Conservation (phyloP, 768 basidiomycete genomes). For the Heimioporus sp. region DNA sequence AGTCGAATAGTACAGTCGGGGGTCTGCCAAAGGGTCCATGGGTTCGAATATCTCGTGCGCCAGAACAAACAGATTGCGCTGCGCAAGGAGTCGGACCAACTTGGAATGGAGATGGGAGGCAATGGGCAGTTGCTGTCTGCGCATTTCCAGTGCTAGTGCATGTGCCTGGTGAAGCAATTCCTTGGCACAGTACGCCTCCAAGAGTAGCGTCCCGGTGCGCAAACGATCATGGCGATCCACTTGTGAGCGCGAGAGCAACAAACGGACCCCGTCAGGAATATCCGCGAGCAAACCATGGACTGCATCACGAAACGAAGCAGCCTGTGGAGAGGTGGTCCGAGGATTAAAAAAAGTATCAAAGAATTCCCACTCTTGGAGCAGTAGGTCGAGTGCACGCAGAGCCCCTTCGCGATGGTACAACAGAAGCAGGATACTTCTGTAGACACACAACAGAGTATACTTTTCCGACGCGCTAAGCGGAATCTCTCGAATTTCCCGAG, state of each 20-base stretch:
- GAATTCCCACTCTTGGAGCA: conserved; percentile 39
- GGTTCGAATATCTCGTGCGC: conserved; percentile 45
- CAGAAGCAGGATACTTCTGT: conserved; percentile 38
- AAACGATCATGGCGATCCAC: conserved; percentile 28
- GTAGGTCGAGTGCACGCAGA: conserved; percentile 35
- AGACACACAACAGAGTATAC: conserved; percentile 28
- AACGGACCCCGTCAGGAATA: conserved; percentile 31
- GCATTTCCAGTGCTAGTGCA: conserved; percentile 42
- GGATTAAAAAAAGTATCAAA: conserved; percentile 24
- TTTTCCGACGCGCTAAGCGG: conserved; percentile 20
- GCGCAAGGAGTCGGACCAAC: conserved; percentile 44
- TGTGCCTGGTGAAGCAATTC: conserved; percentile 36
- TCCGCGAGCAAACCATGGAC: conserved; percentile 27
- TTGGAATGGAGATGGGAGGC: conserved; percentile 28
- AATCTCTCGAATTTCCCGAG: conserved; percentile 24
- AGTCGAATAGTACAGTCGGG: conserved; percentile 32
- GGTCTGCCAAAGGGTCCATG: conserved; percentile 21
- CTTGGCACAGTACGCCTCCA: conserved; percentile 37
- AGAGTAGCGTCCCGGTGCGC: conserved; percentile 39
- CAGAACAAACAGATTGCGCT: conserved; percentile 33
- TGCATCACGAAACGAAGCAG: conserved; percentile 27
- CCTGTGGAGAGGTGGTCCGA: conserved; percentile 6
- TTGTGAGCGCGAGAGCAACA: conserved; percentile 21
- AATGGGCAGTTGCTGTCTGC: conserved; percentile 33
- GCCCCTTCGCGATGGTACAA: conserved; percentile 33